A percentile compares a stretch with the other conserved stretches of the same genome.
phyloP scores from a whole-genome alignment of 2,329 filamentous ascomycete genomes.

The Fusarium udum region DNA sequence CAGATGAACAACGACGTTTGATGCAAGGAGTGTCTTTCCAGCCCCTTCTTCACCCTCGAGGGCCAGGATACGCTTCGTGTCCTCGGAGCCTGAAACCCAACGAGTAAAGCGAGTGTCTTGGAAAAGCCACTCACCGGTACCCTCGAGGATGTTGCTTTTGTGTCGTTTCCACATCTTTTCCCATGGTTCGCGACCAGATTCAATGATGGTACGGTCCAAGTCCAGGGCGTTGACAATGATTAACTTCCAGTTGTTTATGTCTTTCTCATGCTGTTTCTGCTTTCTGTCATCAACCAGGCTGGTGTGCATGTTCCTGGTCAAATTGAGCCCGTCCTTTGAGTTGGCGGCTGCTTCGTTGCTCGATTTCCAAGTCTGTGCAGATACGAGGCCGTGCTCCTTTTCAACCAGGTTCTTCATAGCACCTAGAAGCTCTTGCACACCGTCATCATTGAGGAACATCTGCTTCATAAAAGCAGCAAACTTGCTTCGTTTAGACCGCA shows the following conservation, averaged over 20 bases:
- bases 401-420: neutral
- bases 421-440: neutral
- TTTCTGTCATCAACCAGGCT: neutral
- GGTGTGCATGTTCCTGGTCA: neutral
- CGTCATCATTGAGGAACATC: conserved; percentile 2
- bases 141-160: neutral
- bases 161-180: neutral
- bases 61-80: neutral
- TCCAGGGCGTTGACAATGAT: neutral
- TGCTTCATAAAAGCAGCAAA: neutral
- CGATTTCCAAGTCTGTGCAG: neutral
- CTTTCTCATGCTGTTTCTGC: neutral
- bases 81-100: neutral
- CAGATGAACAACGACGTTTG: neutral
- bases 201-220: neutral
- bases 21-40: neutral
- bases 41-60: neutral
- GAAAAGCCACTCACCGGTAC: neutral
- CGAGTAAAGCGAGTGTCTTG: neutral
- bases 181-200: neutral
- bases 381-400: neutral
- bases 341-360: neutral
- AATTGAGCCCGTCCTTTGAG: neutral
- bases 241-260: neutral
- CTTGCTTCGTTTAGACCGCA: neutral